phyloP scores from a whole-genome alignment of 495 filamentous ascomycete genomes.

The Penicillium macrosclerotiorum region DNA sequence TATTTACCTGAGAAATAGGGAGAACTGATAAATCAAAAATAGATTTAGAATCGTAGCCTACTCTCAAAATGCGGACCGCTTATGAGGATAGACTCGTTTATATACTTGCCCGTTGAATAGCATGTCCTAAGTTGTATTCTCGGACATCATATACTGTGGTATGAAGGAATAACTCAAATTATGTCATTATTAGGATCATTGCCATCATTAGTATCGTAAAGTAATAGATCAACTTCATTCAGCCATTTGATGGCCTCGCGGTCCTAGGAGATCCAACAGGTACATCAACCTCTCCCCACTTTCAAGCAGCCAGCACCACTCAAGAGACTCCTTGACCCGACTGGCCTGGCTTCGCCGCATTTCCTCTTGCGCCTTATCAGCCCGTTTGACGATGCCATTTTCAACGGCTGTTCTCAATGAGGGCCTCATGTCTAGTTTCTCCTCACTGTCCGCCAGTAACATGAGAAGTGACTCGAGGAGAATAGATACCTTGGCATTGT shows the following conservation, averaged over 20 bases:
- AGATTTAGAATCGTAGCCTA: background rate
- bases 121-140: too few species aligned
- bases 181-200: constrained; percentile 13
- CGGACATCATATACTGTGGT: too few species aligned
- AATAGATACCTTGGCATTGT: constrained; percentile 81
- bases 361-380: constrained; percentile 48
- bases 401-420: constrained; percentile 54
- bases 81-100: too few species aligned
- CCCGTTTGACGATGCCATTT: constrained; percentile 62
- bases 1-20: background rate
- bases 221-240: background rate
- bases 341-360: constrained; percentile 36
- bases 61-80: too few species aligned
- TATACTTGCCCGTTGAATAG: too few species aligned
- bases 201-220: constrained; percentile 10
- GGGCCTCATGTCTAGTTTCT: constrained; percentile 45
- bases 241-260: background rate
- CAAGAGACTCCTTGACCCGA: constrained; percentile 36
- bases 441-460: constrained; percentile 45
- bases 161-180: too few species aligned
- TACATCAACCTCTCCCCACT: constrained; percentile 41
- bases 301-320: constrained; percentile 39
- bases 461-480: constrained; percentile 70
- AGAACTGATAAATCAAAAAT: background rate
- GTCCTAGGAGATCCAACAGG: constrained; percentile 27